Percentiles rank a stretch among this genome's conserved stretches.
phyloP scores from a whole-genome alignment of 192 early-diverging fungal species.

The Lobosporangium transversale region DNA sequence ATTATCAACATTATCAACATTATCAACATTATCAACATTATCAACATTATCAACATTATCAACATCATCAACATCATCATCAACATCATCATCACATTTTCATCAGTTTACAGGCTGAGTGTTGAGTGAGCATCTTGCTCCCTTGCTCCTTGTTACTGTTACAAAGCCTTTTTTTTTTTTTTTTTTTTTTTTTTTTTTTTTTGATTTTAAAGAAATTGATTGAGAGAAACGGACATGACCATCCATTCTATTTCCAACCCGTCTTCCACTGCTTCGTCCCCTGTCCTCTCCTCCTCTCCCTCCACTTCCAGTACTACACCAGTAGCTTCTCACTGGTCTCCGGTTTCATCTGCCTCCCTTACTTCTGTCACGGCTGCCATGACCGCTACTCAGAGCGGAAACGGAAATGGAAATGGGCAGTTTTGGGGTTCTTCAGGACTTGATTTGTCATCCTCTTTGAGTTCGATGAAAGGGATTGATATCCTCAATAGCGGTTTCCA shows the following conservation, averaged over 20 bases:
- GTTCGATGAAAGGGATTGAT: constrained; percentile 33
- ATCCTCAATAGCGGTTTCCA: neutral
- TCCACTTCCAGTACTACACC: constrained; percentile 38
- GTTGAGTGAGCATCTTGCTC: too few species aligned
- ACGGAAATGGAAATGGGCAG: constrained; percentile 12
- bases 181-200: neutral
- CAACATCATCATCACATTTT: too few species aligned
- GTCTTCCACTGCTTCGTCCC: constrained; percentile 53
- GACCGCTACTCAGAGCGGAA: constrained; percentile 18
- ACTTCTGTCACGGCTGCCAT: constrained; percentile 26
- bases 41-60: neutral
- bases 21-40: neutral
- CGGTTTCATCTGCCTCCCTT: constrained; percentile 20
- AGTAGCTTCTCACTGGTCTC: constrained; percentile 48
- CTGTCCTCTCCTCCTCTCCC: constrained; percentile 49
- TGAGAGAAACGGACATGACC: constrained; percentile 16
- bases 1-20: neutral
- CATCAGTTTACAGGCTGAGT: too few species aligned
- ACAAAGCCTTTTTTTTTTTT: neutral
- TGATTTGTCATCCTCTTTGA: constrained; percentile 16
- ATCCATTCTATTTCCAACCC: constrained; percentile 58
- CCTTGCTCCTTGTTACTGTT: neutral
- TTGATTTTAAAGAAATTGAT: neutral
- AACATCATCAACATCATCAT: neutral
- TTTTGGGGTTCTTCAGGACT: constrained; percentile 18